These are phyloP conservation scores for Turritis glabra DNA, from an alignment of 345 rosid genomes.

Conservation along the genomic window DNA sequence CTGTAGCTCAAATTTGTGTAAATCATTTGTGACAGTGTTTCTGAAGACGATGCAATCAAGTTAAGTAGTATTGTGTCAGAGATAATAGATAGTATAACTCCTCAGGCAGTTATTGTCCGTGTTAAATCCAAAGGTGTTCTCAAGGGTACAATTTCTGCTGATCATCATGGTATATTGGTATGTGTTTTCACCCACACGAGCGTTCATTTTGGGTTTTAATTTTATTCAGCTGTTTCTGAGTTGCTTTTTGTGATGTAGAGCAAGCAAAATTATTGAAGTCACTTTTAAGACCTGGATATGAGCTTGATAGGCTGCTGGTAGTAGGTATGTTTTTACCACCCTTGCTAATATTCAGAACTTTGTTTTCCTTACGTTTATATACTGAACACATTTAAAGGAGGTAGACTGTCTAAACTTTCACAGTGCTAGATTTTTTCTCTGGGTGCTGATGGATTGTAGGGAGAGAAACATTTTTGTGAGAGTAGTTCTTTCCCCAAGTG, in stretches of 20 bases:
- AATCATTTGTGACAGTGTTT: slow-evolving; percentile 49
- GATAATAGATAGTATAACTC: slow-evolving; percentile 68
- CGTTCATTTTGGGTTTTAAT: slow-evolving; percentile 2
- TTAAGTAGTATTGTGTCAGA: slow-evolving; percentile 80
- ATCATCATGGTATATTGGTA: slow-evolving; percentile 97
- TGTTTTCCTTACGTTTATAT: not conserved
- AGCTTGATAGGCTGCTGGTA: slow-evolving; percentile 78
- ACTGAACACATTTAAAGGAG: not conserved
- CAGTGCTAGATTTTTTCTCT: not conserved
- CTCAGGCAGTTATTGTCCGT: slow-evolving; percentile 56
- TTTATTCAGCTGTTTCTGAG: slow-evolving; percentile 33
- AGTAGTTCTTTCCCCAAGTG: not conserved
- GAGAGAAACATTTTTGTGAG: not conserved
- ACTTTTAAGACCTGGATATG: slow-evolving; percentile 73
- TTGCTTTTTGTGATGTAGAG: slow-evolving; percentile 52
- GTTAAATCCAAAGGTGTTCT: slow-evolving; percentile 57
- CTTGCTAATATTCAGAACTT: slow-evolving; percentile 14
- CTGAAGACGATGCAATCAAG: slow-evolving; percentile 74
- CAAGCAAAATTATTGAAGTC: slow-evolving; percentile 67
- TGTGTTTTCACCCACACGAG: slow-evolving; percentile 16
- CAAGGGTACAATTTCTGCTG: slow-evolving; percentile 74
- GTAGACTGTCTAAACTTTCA: not conserved
- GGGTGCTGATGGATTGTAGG: not conserved
- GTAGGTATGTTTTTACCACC: slow-evolving; percentile 54
- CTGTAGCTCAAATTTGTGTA: slow-evolving; percentile 25